Conservation (phyloP, 352 stramenopile species). For the Pilasporangium apinafurcum region DNA sequence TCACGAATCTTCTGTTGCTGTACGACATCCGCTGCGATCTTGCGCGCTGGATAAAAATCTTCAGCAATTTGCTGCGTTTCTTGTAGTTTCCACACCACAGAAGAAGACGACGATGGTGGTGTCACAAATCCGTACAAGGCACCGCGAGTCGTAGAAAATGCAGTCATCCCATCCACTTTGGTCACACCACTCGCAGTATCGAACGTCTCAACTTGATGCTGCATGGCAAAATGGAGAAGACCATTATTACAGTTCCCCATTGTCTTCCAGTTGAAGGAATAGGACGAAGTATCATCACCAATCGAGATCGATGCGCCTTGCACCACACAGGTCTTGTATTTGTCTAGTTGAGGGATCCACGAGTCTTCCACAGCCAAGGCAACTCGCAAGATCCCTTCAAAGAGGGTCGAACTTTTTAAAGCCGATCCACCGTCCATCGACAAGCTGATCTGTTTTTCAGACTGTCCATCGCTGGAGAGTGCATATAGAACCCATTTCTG, state of each 20-base stretch:
- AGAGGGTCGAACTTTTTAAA: conserved; percentile 22
- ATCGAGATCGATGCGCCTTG: conserved; percentile 39
- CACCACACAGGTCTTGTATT: conserved; percentile 57
- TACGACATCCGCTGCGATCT: conserved; percentile 15
- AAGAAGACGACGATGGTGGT: too few relatives aligned
- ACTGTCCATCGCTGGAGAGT: conserved; percentile 26
- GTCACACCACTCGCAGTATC: conserved; percentile 9
- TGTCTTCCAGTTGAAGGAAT: conserved; percentile 55
- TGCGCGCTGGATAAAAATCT: conserved; percentile 42
- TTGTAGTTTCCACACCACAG: conserved; percentile 33
- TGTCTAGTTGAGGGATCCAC: conserved; percentile 28
- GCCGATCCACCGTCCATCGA: conserved; percentile 22
- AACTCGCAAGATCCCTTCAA: conserved; percentile 40
- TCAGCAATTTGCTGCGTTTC: conserved; percentile 28
- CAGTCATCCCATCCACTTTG: conserved; percentile 25
- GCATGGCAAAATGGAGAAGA: conserved; percentile 62
- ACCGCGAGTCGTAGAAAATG: conserved; percentile 44
- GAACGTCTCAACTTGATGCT: conserved; percentile 53
- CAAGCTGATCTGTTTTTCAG: conserved; percentile 34
- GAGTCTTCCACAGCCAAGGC: conserved; percentile 32
- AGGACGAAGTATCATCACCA: conserved; percentile 30
- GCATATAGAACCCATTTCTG: conserved; percentile 76
- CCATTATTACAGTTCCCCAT: conserved; percentile 29
- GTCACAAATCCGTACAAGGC: conserved; percentile 34
- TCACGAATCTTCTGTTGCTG: conserved; percentile 31